phyloP scores from a whole-genome alignment of 2,329 filamentous ascomycete genomes.

The Epichloe bromicola region DNA sequence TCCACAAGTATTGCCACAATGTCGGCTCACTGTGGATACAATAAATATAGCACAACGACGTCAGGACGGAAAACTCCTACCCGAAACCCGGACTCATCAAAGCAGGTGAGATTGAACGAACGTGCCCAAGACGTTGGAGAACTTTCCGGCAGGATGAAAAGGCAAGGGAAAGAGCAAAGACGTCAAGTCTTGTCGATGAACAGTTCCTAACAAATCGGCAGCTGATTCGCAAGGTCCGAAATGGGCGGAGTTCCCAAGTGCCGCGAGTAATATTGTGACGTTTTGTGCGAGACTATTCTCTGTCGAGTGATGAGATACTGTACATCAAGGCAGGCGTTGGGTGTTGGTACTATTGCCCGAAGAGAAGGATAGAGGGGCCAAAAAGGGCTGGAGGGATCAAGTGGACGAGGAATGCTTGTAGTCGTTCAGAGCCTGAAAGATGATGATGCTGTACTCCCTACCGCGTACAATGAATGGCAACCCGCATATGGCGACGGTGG shows the following conservation, averaged over 20 bases:
- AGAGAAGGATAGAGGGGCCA: background rate
- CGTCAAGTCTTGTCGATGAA: no score
- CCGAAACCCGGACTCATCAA: background rate
- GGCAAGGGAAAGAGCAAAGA: background rate
- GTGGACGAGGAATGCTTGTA: background rate
- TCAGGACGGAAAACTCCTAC: background rate
- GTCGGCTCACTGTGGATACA: background rate
- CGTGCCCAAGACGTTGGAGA: no score
- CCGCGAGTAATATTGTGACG: no score
- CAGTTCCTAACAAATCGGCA: background rate
- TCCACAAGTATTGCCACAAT: background rate
- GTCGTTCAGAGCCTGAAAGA: background rate
- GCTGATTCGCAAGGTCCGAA: background rate
- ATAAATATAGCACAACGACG: background rate
- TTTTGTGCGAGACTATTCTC: background rate
- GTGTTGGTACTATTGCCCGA: background rate
- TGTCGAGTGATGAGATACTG: background rate
- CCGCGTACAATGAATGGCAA: background rate
- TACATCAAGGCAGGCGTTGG: no score
- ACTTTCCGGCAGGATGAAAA: background rate
- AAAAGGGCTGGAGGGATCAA: background rate
- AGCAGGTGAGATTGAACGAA: background rate
- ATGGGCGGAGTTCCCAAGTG: no score
- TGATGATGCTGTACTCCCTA: background rate
- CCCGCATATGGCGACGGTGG: background rate